Evolutionary conservation across 2,329 filamentous ascomycete species (phyloP), one percentile per base, ranked within the genome.

Genomic region (Dothideomycetidae sp.): DNA sequence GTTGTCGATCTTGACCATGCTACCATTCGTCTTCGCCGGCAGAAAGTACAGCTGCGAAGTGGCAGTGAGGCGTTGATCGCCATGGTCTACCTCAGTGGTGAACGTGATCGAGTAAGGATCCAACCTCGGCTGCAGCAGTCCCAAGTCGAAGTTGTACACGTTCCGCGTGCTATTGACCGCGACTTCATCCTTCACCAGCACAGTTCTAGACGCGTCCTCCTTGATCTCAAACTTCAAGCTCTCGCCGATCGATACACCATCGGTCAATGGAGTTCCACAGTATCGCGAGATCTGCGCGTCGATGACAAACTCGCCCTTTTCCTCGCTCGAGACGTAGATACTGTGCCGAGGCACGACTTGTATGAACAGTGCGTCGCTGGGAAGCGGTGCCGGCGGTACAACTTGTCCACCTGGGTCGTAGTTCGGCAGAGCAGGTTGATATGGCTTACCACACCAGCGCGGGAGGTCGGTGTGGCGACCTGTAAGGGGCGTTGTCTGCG

Each of bases 401-500:
- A 70, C 55, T 48, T 57, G 55, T 13, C 68, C 67, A 21, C 64
- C 65, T 0, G 66, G 67, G 43, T 67, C 51, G 44, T 65, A 60
- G 1, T 63, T 60, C 3, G 58, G 54, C n/a, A 40, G 65, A 61
- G 33, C 64, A 66, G 29, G 3, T 29, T 44, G 16, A 47, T 67
- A 67, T 10, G 63, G 61, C 44, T 68, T 68, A 7, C 65, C 64
- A 48, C 65, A 65, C 63, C 62, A 66, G 21, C 62, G 56, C 33
- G 63, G 58, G 10, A 66, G 60, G 4, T 61, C 60, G 26, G 57
- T 46, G 33, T 51, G 48, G 29, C 36, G 42, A 5, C 48, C 48
- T 26, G 48, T 48, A 3, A 48, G 40, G 7, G 21, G 21, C 21
- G 21, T 26, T 7, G 21, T 26, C 21, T 26, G 21, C n/a, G 21